A percentile compares a stretch with the other conserved stretches of the same genome.
Conservation (phyloP, 176 grass and related monocot genomes). For the Leersia perrieri region DNA sequence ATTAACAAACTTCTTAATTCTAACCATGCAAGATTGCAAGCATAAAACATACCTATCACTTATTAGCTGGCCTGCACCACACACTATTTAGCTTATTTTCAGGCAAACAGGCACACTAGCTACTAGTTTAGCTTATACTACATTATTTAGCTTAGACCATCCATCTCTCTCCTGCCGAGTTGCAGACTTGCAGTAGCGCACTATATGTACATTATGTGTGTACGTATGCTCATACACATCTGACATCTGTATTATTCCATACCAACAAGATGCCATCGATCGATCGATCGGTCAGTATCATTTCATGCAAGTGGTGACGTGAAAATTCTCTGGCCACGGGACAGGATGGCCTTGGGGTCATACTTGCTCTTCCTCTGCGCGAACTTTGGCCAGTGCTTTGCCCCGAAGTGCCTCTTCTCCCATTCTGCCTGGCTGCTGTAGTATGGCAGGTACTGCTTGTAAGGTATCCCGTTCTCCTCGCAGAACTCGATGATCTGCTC, state of each 20-base stretch:
- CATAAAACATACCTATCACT: not conserved
- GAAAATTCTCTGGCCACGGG: conserved; percentile 69
- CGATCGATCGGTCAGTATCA: no score
- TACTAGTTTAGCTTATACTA: not conserved
- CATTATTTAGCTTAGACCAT: not conserved
- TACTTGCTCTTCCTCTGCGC: conserved; percentile 48
- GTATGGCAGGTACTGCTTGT: conserved; percentile 56
- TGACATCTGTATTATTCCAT: no score
- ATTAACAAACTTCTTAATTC: not conserved
- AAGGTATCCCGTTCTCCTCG: conserved; percentile 42
- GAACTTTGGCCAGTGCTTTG: conserved; percentile 50
- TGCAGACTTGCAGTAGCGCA: no score
- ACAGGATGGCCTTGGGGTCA: conserved; percentile 64
- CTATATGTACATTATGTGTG: no score
- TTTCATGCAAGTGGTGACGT: conserved; percentile 30
- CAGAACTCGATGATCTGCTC: conserved; percentile 47
- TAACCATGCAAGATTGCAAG: not conserved
- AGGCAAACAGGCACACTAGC: not conserved
- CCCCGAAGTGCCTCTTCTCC: conserved; percentile 67
- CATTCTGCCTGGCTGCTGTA: conserved; percentile 52
- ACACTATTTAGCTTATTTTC: not conserved
- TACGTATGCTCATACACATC: no score
- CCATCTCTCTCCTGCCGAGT: not conserved
- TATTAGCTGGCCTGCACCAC: not conserved
- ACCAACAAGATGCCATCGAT: no score